These are phyloP conservation scores for Paecilomyces dactylethromorphus DNA, from an alignment of 2,329 filamentous ascomycete genomes.

Conservation along the genomic window DNA sequence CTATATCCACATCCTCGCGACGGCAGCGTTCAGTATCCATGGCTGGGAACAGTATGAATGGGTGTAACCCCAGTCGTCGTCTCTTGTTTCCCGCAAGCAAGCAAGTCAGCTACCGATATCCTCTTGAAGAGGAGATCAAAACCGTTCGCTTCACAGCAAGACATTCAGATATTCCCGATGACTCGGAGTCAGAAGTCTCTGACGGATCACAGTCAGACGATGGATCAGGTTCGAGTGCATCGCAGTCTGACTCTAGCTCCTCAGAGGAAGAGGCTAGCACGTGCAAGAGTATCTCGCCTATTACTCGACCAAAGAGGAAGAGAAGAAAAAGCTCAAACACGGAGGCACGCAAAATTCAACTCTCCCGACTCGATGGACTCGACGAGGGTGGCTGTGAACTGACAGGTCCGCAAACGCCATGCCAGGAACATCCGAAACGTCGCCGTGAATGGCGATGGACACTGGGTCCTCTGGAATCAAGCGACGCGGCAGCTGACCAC, in stretches of 20 bases:
- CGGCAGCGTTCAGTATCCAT: conserved; percentile 35
- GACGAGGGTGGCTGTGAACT: conserved; percentile 41
- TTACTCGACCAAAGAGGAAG: conserved; percentile 26
- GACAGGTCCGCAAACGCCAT: conserved; percentile 47
- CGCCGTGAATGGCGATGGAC: conserved; percentile 54
- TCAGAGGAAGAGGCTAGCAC: conserved; percentile 21
- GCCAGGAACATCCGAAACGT: conserved; percentile 47
- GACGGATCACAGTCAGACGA: conserved; percentile 14
- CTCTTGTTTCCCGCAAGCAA: conserved; percentile 51
- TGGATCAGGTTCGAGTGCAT: conserved; percentile 18
- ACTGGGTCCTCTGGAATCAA: conserved; percentile 37
- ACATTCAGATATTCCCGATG: conserved; percentile 47
- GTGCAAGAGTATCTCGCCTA: conserved; percentile 4
- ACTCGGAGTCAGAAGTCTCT: conserved; percentile 11
- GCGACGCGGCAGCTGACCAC: neutral
- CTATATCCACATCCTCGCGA: conserved; percentile 22
- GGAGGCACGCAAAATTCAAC: conserved; percentile 30
- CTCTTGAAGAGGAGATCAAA: conserved; percentile 54
- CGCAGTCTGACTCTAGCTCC: conserved; percentile 16
- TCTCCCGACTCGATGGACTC: conserved; percentile 33
- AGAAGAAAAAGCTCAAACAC: conserved; percentile 24
- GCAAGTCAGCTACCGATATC: conserved; percentile 50
- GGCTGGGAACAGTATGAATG: conserved; percentile 11
- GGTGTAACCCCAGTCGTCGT: conserved; percentile 24
- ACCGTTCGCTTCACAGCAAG: conserved; percentile 49